Percentiles rank a stretch among this genome's conserved stretches.
Conservation (phyloP, 2,329 filamentous ascomycete genomes). For the Calonectria hawksworthii region DNA sequence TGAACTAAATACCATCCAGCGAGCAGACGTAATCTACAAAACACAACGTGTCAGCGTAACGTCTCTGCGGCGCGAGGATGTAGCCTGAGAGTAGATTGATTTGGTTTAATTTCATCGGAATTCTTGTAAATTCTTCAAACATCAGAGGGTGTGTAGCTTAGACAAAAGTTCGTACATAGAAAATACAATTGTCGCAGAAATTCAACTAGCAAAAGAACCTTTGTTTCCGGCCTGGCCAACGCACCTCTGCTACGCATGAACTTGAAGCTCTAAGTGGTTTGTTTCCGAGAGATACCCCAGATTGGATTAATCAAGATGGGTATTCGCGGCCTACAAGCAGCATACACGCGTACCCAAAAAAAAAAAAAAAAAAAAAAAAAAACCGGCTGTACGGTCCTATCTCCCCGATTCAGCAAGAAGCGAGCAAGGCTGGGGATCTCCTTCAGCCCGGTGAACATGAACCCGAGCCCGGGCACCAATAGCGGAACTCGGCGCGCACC, state of each 20-base stretch:
- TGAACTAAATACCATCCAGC: conserved; percentile 37
- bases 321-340: not conserved
- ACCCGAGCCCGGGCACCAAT: not conserved
- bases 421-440: not conserved
- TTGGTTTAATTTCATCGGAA: not conserved
- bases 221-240: not conserved
- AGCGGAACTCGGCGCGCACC: not conserved
- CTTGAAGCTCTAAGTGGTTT: no score
- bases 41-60: conserved; percentile 40
- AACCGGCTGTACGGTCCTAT: not conserved
- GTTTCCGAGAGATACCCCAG: not conserved
- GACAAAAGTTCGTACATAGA: not conserved
- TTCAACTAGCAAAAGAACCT: not conserved
- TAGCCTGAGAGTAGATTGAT: not conserved
- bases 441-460: not conserved
- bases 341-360: not conserved
- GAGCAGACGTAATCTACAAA: conserved; percentile 37
- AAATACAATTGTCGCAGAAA: not conserved
- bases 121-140: not conserved
- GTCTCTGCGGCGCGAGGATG: conserved; percentile 29
- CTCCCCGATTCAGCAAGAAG: not conserved
- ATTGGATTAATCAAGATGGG: not conserved
- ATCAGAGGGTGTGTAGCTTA: not conserved
- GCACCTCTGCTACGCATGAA: not conserved
- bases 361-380: no score